Evolutionary conservation across 495 filamentous ascomycete genomes (phyloP), one percentile per base, ranked within the genome.

Genomic region (Hypoxylon rickii): DNA sequence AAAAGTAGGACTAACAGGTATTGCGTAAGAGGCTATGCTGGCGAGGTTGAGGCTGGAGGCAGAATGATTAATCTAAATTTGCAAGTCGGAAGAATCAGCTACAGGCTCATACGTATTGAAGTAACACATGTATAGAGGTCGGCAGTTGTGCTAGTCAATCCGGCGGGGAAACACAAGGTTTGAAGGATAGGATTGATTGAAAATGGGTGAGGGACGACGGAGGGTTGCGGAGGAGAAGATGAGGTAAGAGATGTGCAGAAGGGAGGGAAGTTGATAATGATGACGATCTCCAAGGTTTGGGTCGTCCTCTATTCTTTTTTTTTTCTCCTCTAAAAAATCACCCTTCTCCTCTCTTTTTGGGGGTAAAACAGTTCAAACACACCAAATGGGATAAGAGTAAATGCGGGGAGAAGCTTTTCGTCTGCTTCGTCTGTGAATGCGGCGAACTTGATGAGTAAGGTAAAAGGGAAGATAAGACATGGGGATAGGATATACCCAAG

Each of bases 401-500:
- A 62, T 67, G 65, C 61, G 65, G 65, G 61, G 65, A 67, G 65
- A 43, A 67, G 57, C 37, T 62, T 58, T 63, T 36, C 43, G 49
- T 61, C 41, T 62, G 18, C 38, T 55, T 49, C 45, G 24, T 51
- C 44, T 46, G 20, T 37, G 42, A 29, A 55, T 55, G 58, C 58
- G 51, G 58, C 58, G 44, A 61, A 55, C 32, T 19, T 55, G 58
- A 62, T 62, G 58, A 62, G 58, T 62, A 56, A 62, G 58, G 57
- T 53, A 43, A 40, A 45, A 36, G 31, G 33, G 39, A 51, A 61
- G 51, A 51, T 46, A 55, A 61, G 58, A 39, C 29, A 61, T 43
- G 41, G 51, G 44, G 32, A 42, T 37, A 42, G 21, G 32, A 36
- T 45, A 53, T 59, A 44, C 37, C 52, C 37, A 53, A 56, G 52